Base-by-base conservation (phyloP, 2,329 filamentous ascomycete genomes). In the Dothistroma pini region DNA sequence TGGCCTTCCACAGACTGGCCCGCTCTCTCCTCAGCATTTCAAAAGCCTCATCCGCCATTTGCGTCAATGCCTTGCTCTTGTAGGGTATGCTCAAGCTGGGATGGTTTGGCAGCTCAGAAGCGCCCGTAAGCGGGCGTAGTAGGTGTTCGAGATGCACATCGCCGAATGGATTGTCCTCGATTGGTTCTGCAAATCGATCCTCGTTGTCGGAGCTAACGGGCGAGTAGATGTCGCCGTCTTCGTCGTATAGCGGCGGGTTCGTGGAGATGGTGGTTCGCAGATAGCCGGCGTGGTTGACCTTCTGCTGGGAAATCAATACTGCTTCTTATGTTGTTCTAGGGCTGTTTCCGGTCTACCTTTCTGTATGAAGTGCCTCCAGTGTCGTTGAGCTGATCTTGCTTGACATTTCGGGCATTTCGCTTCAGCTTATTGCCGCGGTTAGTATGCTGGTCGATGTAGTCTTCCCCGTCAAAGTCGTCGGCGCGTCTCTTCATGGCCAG, bases 351-450 rank as follows among this genome's bases (percentile, higher is more conserved):
- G 12, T 80, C 63, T 75, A 89, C 89, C 83, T 89, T 87, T 75
- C 85, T 89, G 77, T 91, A 86, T 50, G 59, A 25, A 0, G 64
- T 85, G 2, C 88, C 88, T 31, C 82, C 83, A 0, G 86, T 83
- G 29, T 85, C 83, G 49, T 88, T 85, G 64, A 92, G 80, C 69
- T 88, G 86, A 61, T 89, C 89, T 70, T 86, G 82, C 68, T 85
- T 87, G 51, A 89, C 84, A 72, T 90, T 90, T 68, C 86, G 83
- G 50, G 90, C 87, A 69, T 86, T 84, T 74, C 86, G 89, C 79
- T 92, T 90, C 51, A 93, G 80, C 74, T 93, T 93, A 75, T 91
- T 86, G 63, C 89, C 89, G 71, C 89, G 87, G 75, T 92, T 92
- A 60, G 86, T 88, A 68, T 84, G 84, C 68, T 84, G 81, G 62